These are phyloP conservation scores for Picochlorum sp. DNA, from an alignment of 139 green algal genomes.

Conservation along the genomic window DNA sequence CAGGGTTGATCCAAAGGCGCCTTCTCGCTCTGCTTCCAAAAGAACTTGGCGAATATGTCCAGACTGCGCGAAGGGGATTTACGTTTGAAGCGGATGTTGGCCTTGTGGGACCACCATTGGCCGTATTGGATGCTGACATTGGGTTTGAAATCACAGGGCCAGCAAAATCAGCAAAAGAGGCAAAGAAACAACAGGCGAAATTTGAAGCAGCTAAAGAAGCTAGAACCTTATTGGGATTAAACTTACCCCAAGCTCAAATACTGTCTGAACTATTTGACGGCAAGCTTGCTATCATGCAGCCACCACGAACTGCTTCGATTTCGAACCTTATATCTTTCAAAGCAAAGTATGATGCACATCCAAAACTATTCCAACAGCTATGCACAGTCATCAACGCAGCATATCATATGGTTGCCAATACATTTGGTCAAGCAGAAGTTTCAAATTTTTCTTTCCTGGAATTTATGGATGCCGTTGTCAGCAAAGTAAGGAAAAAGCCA, in stretches of 20 bases:
- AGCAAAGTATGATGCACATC: conserved; percentile 22
- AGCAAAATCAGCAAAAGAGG: conserved; percentile 21
- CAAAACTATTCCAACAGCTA: conserved; percentile 38
- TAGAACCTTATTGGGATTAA: conserved; percentile 37
- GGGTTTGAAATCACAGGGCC: conserved; percentile 25
- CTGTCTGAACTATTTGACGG: conserved; percentile 39
- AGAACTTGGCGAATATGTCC: conserved; percentile 51
- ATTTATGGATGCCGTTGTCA: conserved; percentile 50
- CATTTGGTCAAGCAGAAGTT: conserved; percentile 4
- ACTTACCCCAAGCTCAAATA: conserved; percentile 28
- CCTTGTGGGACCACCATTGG: conserved; percentile 39
- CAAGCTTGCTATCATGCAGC: conserved; percentile 28
- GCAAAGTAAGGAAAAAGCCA: conserved; percentile 53
- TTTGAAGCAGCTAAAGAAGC: conserved; percentile 44
- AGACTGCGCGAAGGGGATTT: conserved; percentile 22
- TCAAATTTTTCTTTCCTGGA: conserved; percentile 35
- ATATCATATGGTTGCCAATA: conserved; percentile 19
- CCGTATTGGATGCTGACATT: conserved; percentile 51
- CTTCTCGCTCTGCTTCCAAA: conserved; percentile 38
- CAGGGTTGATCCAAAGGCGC: conserved; percentile 32
- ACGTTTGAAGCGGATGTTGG: conserved; percentile 30
- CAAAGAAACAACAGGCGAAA: conserved; percentile 31
- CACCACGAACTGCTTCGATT: conserved; percentile 33
- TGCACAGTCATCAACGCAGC: conserved; percentile 37
- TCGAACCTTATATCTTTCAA: conserved; percentile 41